These are phyloP conservation scores for Atkinsonella hypoxylon DNA, from an alignment of 2,329 filamentous ascomycete species.

Conservation along the genomic window DNA sequence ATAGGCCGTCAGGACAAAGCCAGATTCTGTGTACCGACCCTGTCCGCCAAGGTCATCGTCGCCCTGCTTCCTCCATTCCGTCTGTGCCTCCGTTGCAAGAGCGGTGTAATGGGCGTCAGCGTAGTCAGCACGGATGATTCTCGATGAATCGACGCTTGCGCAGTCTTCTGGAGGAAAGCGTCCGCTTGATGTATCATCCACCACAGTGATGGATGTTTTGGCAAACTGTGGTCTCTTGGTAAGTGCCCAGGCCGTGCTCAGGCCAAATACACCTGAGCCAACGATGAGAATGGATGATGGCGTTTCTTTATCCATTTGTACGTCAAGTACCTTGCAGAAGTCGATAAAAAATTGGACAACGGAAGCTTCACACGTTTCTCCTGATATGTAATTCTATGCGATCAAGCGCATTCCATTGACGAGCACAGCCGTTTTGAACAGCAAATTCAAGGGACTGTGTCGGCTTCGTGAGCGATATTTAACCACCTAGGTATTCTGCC, in stretches of 20 bases:
- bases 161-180: constrained; percentile 50
- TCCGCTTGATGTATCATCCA: constrained; percentile 38
- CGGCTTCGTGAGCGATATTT: background rate
- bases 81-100: constrained; percentile 60
- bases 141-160: constrained; percentile 50
- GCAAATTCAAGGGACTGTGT: background rate
- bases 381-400: background rate
- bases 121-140: constrained; percentile 65
- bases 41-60: constrained; percentile 45
- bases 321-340: background rate
- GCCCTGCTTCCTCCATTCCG: constrained; percentile 51
- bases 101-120: constrained; percentile 63
- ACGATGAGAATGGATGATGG: constrained; percentile 51
- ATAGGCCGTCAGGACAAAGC: constrained; percentile 53
- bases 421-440: background rate
- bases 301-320: constrained; percentile 17
- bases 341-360: background rate
- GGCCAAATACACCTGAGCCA: constrained; percentile 55
- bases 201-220: constrained; percentile 41
- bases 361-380: background rate
- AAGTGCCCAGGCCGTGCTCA: constrained; percentile 54
- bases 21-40: constrained; percentile 58
- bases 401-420: background rate
- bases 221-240: constrained; percentile 46
- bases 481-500: too few species aligned